Percentiles rank a stretch among this genome's conserved stretches.
phyloP scores from a whole-genome alignment of 805 yeast genomes.

The Naumovozyma baii region DNA sequence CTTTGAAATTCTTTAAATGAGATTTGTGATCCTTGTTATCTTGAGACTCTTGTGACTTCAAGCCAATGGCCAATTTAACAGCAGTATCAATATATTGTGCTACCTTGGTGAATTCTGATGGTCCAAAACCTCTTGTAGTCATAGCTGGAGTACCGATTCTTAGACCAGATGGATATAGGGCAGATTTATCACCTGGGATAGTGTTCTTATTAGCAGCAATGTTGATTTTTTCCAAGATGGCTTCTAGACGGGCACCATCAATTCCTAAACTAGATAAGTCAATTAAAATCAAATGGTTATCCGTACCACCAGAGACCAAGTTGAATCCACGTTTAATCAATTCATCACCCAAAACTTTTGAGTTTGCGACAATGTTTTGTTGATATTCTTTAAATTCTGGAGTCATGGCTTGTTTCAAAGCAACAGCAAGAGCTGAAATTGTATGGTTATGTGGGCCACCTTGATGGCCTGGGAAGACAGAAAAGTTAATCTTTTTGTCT shows the following conservation, averaged over 20 bases:
- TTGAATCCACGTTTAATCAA: conserved; percentile 55
- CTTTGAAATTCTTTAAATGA: conserved; percentile 60
- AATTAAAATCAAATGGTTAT: conserved; percentile 82
- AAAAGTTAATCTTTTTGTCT: conserved; percentile 86
- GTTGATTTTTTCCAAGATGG: conserved; percentile 78
- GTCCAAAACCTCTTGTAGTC: conserved; percentile 90
- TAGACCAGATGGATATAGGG: conserved; percentile 90
- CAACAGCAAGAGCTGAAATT: conserved; percentile 90
- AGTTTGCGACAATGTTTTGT: conserved; percentile 70
- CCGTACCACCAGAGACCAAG: conserved; percentile 88
- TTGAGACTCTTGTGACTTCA: conserved; percentile 39
- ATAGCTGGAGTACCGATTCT: conserved; percentile 98
- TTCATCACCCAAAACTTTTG: conserved; percentile 63
- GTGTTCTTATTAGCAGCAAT: conserved; percentile 95
- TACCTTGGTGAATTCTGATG: conserved; percentile 68
- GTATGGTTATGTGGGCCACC: conserved; percentile 99
- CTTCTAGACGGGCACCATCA: conserved; percentile 95
- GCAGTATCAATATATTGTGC: conserved; percentile 75
- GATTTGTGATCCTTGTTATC: conserved; percentile 52
- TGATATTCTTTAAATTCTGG: conserved; percentile 88
- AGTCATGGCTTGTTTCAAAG: conserved; percentile 80
- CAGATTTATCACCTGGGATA: conserved; percentile 92
- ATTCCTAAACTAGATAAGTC: conserved; percentile 65
- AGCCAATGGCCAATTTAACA: conserved; percentile 52
- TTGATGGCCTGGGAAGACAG: conserved; percentile 98